Conservation (phyloP, 139 green algal genomes). For the Haematococcus lacustris region DNA sequence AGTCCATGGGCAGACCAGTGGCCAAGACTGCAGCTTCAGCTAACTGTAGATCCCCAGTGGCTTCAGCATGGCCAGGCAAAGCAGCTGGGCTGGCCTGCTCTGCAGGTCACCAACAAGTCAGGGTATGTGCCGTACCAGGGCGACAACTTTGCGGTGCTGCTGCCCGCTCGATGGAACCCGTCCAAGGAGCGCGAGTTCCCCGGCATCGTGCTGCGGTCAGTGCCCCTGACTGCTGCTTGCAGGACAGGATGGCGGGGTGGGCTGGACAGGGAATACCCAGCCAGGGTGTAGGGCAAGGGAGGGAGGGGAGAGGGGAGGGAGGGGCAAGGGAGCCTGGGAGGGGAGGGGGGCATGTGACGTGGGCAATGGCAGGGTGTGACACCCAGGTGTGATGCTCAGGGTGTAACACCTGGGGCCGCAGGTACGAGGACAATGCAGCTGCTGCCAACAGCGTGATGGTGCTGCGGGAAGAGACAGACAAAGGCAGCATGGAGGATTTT, state of each 20-base stretch:
- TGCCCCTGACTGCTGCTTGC: too few species aligned
- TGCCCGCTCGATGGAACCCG: slow-evolving; percentile 95
- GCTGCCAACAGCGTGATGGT: slow-evolving; percentile 81
- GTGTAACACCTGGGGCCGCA: slow-evolving; percentile 17
- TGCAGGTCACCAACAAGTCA: slow-evolving; percentile 76
- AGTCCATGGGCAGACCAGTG: too few species aligned
- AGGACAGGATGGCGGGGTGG: too few species aligned
- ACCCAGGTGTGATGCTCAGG: not conserved
- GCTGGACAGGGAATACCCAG: too few species aligned
- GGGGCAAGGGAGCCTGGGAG: too few species aligned
- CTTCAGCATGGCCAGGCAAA: too few species aligned
- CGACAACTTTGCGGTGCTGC: slow-evolving; percentile 83
- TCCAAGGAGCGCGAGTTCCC: slow-evolving; percentile 84
- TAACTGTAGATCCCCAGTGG: too few species aligned
- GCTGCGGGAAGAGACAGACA: slow-evolving; percentile 62
- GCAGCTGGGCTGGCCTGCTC: too few species aligned
- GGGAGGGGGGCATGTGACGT: too few species aligned
- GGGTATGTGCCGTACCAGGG: slow-evolving; percentile 90
- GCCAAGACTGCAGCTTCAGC: too few species aligned
- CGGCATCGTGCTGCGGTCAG: slow-evolving; percentile 56
- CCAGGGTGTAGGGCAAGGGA: slow-evolving; percentile 37
- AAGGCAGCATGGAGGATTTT: slow-evolving; percentile 74
- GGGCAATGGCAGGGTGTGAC: not conserved
- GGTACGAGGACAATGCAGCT: slow-evolving; percentile 95
- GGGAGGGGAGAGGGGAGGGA: not conserved